Percentiles rank a stretch among this genome's conserved stretches.
phyloP scores from a whole-genome alignment of 768 basidiomycete species.

The Boletus vermiculosoides region DNA sequence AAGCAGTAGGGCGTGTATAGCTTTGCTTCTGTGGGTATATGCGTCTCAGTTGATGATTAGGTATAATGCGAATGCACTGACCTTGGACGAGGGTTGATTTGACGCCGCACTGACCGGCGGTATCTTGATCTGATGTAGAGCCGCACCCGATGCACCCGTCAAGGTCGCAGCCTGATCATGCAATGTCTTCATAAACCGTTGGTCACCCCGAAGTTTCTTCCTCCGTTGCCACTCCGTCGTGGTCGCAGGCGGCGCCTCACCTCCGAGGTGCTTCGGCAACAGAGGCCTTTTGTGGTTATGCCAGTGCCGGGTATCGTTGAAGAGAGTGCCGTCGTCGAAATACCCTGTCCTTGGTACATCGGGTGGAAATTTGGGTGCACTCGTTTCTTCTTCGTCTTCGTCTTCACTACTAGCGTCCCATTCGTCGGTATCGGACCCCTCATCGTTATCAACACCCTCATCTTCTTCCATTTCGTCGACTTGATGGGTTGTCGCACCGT shows the following conservation, averaged over 20 bases:
- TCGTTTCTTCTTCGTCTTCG: conserved; percentile 4
- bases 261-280: conserved; percentile 55
- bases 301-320: conserved; percentile 59
- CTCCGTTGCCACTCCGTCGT: conserved; percentile 37
- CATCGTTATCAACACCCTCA: conserved; percentile 17
- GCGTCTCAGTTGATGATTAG: background rate
- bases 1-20: conserved; percentile 11
- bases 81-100: conserved; percentile 13
- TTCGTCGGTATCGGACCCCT: conserved; percentile 19
- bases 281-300: conserved; percentile 49
- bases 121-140: conserved; percentile 55
- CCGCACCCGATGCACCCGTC: conserved; percentile 58
- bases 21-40: conserved; percentile 16
- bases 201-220: conserved; percentile 43
- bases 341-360: conserved; percentile 12
- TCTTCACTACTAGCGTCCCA: conserved; percentile 22
- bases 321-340: conserved; percentile 42
- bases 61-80: background rate
- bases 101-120: conserved; percentile 34
- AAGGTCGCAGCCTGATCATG: conserved; percentile 61
- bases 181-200: conserved; percentile 55
- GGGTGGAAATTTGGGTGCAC: background rate
- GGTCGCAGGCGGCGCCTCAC: conserved; percentile 34
- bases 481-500: conserved; percentile 4
- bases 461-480: conserved; percentile 10